Evolutionary conservation across 2,329 filamentous ascomycete species (phyloP).

Genomic region (Lachnellula subtilissima): DNA sequence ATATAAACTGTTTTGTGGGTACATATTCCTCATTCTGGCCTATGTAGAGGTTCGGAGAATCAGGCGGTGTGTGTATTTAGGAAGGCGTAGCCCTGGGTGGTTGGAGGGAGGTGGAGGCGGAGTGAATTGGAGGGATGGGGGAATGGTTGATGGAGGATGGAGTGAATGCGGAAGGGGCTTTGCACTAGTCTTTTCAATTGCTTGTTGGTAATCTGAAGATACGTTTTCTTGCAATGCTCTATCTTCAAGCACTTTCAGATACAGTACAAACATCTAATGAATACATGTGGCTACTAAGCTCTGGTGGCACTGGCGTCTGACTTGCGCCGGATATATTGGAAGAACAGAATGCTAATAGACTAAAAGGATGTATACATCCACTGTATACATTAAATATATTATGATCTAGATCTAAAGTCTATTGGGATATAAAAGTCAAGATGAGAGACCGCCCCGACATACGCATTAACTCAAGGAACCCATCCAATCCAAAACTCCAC

Average conservation of each 20-base stretch:
- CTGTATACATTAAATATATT: background rate
- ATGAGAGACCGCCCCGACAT: background rate
- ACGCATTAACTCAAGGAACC: background rate
- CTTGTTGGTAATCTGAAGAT: background rate
- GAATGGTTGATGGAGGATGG: background rate
- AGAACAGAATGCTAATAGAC: background rate
- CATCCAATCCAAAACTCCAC: background rate
- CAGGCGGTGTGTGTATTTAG: background rate
- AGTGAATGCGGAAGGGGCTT: background rate
- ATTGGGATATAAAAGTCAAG: background rate
- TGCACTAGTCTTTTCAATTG: background rate
- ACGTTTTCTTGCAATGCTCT: background rate
- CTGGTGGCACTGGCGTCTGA: too few relatives aligned
- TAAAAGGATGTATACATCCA: background rate
- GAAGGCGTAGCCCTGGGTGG: background rate
- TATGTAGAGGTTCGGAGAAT: background rate
- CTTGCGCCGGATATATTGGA: too few relatives aligned
- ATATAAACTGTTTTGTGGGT: background rate
- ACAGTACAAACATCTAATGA: too few relatives aligned
- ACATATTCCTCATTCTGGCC: background rate
- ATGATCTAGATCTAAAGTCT: background rate
- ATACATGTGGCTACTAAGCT: too few relatives aligned
- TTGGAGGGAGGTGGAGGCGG: background rate
- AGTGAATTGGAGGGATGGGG: background rate
- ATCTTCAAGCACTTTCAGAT: too few relatives aligned